Evolutionary conservation across 1,139 yeast species (phyloP), one percentile per base, ranked within the genome.

Genomic region (Saccharomyces hybrid): DNA sequence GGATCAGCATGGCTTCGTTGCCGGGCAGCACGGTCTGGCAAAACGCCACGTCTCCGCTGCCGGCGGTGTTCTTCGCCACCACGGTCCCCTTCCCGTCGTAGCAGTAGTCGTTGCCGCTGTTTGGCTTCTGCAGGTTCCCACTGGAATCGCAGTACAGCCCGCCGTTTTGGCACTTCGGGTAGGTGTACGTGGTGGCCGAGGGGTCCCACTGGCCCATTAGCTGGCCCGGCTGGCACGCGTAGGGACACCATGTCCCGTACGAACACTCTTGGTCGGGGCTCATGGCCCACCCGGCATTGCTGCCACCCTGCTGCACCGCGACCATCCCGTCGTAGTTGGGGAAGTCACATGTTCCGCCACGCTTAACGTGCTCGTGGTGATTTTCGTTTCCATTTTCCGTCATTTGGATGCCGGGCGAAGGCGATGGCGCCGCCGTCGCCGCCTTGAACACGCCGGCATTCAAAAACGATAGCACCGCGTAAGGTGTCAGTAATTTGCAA

Each of bases 11-110:
- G 63, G 89, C 95, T 73, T 89, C 96, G 69, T 88, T 86, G 57
- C 96, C 96, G 23, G 96, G 96, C 57, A 89, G 76, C 11, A 89
- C 96, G 3, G 96, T 89, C 74, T 90, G 96, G 71, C 96, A 89
- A 71, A 89, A 83, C 11, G 96, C 90, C 59, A 88, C 89, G 57
- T 79, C 74, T 6, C 71, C 60, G 49, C 75, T 73, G 47, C 71
- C 66, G 13, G 81, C 79, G 26, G 68, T 64, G 74, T 87, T 88
- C 56, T 75, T 66, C 46, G 82, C 95, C 34, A 72, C 64, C 31
- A 88, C 82, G 20, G 91, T 80, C 41, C 90, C 93, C 58, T 81
- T 79, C 55, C 96, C 96, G 57, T 84, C 83, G 59, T 79, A 78
- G 73, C 96, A 89, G 73, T 82, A 85, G 49, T 74, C 82, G 59